Evolutionary conservation across 352 stramenopile genomes (phyloP).

Genomic region (Pythium grandisporangium): DNA sequence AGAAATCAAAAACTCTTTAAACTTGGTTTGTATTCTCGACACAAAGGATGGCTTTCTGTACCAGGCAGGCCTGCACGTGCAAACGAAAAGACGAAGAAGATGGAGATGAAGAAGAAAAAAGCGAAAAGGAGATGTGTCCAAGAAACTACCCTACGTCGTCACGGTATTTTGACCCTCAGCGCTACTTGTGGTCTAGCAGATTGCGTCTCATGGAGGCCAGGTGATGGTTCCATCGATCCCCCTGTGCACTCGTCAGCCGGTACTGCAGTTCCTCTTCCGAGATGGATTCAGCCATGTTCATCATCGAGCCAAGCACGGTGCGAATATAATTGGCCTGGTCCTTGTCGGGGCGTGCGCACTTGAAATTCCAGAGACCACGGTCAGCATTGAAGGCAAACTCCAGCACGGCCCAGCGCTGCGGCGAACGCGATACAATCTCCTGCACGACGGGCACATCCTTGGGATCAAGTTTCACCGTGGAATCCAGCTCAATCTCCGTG

Average conservation of each 20-base stretch:
- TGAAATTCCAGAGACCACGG: slow-evolving; percentile 87
- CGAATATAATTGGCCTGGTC: slow-evolving; percentile 86
- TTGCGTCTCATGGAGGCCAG: slow-evolving; percentile 73
- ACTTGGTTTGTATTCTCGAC: too few species aligned
- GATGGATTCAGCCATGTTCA: slow-evolving; percentile 88
- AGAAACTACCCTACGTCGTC: too few species aligned
- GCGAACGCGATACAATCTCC: slow-evolving; percentile 47
- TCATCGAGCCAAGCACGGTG: slow-evolving; percentile 83
- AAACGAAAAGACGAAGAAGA: too few species aligned
- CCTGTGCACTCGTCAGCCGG: slow-evolving; percentile 61
- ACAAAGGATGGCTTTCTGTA: too few species aligned
- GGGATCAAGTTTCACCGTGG: slow-evolving; percentile 69
- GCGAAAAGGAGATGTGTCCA: too few species aligned
- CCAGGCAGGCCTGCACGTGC: too few species aligned
- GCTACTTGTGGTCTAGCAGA: slow-evolving; percentile 53
- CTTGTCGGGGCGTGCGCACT: slow-evolving; percentile 84
- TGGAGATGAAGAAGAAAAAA: too few species aligned
- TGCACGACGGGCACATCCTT: slow-evolving; percentile 62
- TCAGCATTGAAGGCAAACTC: slow-evolving; percentile 85
- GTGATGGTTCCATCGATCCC: slow-evolving; percentile 73
- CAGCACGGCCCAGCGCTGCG: slow-evolving; percentile 56
- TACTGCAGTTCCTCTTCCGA: slow-evolving; percentile 88
- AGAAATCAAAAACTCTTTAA: too few species aligned
- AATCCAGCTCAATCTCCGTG: slow-evolving; percentile 76
- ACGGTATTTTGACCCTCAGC: too few species aligned